These are phyloP conservation scores for Hydnomerulius pinastri DNA, from an alignment of 768 basidiomycete genomes.

Conservation along the genomic window DNA sequence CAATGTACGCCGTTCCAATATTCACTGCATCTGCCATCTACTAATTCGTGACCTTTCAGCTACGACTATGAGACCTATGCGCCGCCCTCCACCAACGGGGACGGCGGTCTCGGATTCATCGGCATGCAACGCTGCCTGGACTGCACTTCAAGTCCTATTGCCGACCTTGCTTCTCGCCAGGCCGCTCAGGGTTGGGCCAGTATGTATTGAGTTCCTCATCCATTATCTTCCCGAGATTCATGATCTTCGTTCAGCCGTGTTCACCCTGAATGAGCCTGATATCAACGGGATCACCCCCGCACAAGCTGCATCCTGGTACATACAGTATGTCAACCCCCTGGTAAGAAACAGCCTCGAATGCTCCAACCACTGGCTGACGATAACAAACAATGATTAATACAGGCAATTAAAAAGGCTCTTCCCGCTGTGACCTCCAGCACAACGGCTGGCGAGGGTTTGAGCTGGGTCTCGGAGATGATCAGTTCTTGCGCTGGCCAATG, in stretches of 20 bases:
- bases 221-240: not conserved
- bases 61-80: slow-evolving; percentile 41
- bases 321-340: slow-evolving; percentile 36
- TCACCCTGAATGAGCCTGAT: slow-evolving; percentile 41
- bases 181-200: slow-evolving; percentile 33
- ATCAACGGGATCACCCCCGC: slow-evolving; percentile 28
- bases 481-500: slow-evolving; percentile 36
- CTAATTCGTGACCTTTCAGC: slow-evolving; percentile 12
- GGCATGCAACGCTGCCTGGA: slow-evolving; percentile 42
- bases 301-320: slow-evolving; percentile 39
- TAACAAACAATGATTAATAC: not conserved
- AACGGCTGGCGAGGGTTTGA: slow-evolving; percentile 33
- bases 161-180: slow-evolving; percentile 33
- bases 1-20: slow-evolving; percentile 25
- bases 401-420: slow-evolving; percentile 41
- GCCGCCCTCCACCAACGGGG: slow-evolving; percentile 37
- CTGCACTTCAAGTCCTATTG: slow-evolving; percentile 38
- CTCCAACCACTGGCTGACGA: not conserved
- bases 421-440: slow-evolving; percentile 39
- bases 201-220: slow-evolving; percentile 17
- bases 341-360: slow-evolving; percentile 23
- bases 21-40: not conserved
- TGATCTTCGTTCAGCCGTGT: slow-evolving; percentile 24
- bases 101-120: slow-evolving; percentile 39
- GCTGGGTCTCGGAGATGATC: slow-evolving; percentile 38